Evolutionary conservation across 2,329 filamentous ascomycete genomes (phyloP).

Genomic region (Nemania abortiva): DNA sequence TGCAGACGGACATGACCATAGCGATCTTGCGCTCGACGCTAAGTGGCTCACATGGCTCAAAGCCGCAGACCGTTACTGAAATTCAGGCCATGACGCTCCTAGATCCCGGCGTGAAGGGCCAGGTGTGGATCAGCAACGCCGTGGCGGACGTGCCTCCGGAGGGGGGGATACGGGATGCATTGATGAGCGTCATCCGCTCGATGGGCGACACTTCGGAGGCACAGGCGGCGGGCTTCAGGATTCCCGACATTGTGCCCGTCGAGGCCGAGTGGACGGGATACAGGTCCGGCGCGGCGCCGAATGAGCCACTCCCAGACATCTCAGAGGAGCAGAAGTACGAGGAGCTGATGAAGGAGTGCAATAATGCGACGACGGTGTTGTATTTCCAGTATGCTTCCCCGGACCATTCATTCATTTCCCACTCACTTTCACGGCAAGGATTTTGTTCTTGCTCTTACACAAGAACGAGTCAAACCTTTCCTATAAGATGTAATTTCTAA

Average conservation of each 20-base stretch:
- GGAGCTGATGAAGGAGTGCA: constrained; percentile 75
- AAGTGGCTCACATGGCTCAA: constrained; percentile 56
- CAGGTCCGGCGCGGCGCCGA: constrained; percentile 64
- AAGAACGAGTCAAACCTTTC: not conserved
- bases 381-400: constrained; percentile 69
- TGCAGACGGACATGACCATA: constrained; percentile 79
- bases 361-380: constrained; percentile 72
- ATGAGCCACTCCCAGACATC: constrained; percentile 65
- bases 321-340: constrained; percentile 74
- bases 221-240: constrained; percentile 47
- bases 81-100: constrained; percentile 63
- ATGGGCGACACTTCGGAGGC: constrained; percentile 58
- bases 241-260: constrained; percentile 67
- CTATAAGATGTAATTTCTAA: not conserved
- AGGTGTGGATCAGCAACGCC: constrained; percentile 83
- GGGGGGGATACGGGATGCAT: constrained; percentile 66
- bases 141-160: constrained; percentile 70
- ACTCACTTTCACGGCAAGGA: not conserved
- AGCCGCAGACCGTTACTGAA: constrained; percentile 66
- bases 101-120: constrained; percentile 72
- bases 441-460: not conserved
- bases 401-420: not conserved
- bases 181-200: constrained; percentile 69
- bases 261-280: constrained; percentile 84
- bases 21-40: constrained; percentile 77